Evolutionary conservation across 2,329 filamentous ascomycete genomes (phyloP).

Genomic region (Claviceps pusilla): DNA sequence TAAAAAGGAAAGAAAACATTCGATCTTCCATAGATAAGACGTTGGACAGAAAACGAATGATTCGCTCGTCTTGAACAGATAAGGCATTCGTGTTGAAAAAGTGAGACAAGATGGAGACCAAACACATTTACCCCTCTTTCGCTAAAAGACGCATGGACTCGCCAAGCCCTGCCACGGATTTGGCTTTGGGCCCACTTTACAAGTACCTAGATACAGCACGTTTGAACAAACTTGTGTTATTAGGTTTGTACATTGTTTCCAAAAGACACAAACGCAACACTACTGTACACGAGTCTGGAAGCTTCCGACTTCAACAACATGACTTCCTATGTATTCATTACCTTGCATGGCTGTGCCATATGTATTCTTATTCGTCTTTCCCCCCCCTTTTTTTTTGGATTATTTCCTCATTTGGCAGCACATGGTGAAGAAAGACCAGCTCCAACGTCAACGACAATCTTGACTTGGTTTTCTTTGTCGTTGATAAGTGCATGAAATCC

Average conservation of each 20-base stretch:
- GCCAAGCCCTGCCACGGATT: no score
- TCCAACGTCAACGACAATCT: constrained; percentile 39
- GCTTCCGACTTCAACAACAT: not conserved
- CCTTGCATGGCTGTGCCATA: not conserved
- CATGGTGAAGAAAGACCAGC: constrained; percentile 1
- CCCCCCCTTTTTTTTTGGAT: not conserved
- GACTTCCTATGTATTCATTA: not conserved
- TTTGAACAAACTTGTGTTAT: not conserved
- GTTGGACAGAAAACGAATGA: no score
- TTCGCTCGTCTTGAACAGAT: no score
- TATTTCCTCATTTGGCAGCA: not conserved
- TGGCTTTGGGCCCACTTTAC: no score
- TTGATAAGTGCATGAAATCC: constrained; percentile 42
- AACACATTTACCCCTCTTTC: no score
- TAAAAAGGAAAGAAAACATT: no score
- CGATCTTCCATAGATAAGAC: no score
- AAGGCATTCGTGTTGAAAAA: no score
- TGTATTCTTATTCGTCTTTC: not conserved
- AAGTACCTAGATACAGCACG: no score
- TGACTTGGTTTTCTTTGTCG: constrained; percentile 47
- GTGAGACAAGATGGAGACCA: no score
- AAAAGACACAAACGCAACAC: not conserved
- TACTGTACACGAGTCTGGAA: not conserved
- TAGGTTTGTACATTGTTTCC: not conserved
- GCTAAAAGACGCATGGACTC: no score